Evolutionary conservation across 225 moss, liverwort and hornwort species (phyloP).

Genomic region (Pleurozium schreberi): DNA sequence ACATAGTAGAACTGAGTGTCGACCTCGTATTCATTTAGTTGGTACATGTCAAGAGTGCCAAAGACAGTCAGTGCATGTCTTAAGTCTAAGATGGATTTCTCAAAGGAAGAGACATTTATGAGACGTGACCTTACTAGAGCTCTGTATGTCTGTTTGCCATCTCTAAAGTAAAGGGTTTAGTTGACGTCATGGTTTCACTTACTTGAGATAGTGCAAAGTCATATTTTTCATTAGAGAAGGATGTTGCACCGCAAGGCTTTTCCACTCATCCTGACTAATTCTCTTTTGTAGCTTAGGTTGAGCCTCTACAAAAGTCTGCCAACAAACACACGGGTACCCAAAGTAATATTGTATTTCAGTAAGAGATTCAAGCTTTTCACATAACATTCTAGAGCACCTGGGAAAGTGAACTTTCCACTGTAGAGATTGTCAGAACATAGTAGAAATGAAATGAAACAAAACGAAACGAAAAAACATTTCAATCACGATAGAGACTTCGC

Average conservation of each 20-base stretch:
- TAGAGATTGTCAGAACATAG: not conserved
- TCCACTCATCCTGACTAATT: constrained; percentile 85
- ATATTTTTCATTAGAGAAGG: constrained; percentile 88
- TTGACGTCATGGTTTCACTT: not conserved
- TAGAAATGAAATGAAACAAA: not conserved
- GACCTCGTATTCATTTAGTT: not conserved
- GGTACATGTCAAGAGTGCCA: not conserved
- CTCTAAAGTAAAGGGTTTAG: not conserved
- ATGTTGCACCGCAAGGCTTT: constrained; percentile 40
- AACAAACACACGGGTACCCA: not conserved
- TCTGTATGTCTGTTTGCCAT: no score
- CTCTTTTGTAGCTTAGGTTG: constrained; percentile 59
- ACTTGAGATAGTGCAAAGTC: constrained; percentile 86
- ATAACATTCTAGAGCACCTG: not conserved
- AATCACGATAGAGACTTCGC: not conserved
- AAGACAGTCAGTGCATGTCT: not conserved
- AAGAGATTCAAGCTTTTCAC: not conserved
- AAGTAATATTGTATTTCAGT: not conserved
- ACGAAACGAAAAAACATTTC: not conserved
- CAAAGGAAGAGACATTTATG: not conserved
- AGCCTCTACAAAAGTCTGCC: constrained; percentile 70
- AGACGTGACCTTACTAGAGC: not conserved
- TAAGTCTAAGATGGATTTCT: not conserved
- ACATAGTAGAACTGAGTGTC: not conserved
- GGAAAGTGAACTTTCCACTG: not conserved